Conservation (phyloP, 768 basidiomycete species). For the Panaeolus cyanescens region DNA sequence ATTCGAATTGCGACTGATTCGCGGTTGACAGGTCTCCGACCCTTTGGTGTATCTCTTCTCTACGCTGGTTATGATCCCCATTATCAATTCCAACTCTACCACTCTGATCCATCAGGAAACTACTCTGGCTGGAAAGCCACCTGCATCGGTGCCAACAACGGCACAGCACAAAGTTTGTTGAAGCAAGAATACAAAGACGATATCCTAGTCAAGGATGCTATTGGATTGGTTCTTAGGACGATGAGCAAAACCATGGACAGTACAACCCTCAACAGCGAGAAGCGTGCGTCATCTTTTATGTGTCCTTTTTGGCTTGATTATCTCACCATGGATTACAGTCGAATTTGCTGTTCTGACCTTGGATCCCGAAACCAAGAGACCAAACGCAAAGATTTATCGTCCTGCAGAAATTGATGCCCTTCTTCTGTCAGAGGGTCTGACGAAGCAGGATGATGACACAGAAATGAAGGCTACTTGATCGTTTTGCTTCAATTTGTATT, state of each 20-base stretch:
- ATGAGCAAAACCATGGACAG: slow-evolving; percentile 99
- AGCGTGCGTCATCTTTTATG: slow-evolving; percentile 58
- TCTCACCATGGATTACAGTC: slow-evolving; percentile 48
- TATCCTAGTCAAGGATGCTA: slow-evolving; percentile 86
- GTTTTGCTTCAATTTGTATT: slow-evolving; percentile 23
- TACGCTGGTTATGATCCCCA: slow-evolving; percentile 98
- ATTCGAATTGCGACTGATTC: neutral
- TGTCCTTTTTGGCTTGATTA: slow-evolving; percentile 6
- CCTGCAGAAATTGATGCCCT: slow-evolving; percentile 88
- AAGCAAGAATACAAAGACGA: slow-evolving; percentile 99
- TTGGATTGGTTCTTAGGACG: slow-evolving; percentile 86
- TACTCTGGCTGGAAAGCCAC: slow-evolving; percentile 99
- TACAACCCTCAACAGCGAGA: slow-evolving; percentile 94
- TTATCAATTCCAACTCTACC: slow-evolving; percentile 96
- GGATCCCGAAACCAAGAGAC: slow-evolving; percentile 73
- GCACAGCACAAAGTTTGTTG: slow-evolving; percentile 90
- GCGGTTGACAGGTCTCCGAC: slow-evolving; percentile 74
- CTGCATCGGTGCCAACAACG: slow-evolving; percentile 98
- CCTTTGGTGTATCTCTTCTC: slow-evolving; percentile 95
- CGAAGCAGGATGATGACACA: slow-evolving; percentile 83
- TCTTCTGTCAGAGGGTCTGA: slow-evolving; percentile 75
- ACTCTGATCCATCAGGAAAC: slow-evolving; percentile 97
- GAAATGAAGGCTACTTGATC: slow-evolving; percentile 66
- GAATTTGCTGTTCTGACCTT: slow-evolving; percentile 95
- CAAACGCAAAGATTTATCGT: slow-evolving; percentile 89